Base-by-base conservation (phyloP, 176 grass and related monocot genomes). In the Neostapfia colusana region DNA sequence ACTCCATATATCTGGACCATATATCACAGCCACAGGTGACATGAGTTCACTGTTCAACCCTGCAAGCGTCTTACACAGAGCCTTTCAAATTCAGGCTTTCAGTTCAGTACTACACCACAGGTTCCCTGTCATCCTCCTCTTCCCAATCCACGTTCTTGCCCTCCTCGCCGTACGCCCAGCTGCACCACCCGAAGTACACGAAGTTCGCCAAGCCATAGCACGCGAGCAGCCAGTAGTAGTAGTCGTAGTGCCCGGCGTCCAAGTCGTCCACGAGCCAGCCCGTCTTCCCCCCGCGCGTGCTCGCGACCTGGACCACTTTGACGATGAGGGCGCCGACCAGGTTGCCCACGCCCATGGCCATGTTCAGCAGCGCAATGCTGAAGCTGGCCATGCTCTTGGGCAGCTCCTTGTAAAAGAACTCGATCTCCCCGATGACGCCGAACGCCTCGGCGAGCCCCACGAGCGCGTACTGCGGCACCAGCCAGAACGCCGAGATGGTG, bases 361-460 rank as follows among this genome's bases (percentile, higher is more conserved):
- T 65, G 55, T 86, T 58, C 45, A 89, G 58, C 76, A 89, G 81
- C 54, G 90, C 68, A 63, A 93, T 69, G 67, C 81, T 81, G 48
- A 89, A 83, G 90, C 87, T 93, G 40, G 73, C 81, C 83, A 92
- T 86, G 76, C 83, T 89, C 54, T 78, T 84, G 61, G 86, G 86
- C 58, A 89, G 48, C 68, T 92, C 83, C 21, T 77, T 81, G 83
- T 92, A 89, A 80, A 83, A 92, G 83, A 93, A 93, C 66, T 93
- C 83, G 24, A 93, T 73, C 68, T 89, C 81, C 45, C 87, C 81
- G 55, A 93, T 93, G 3, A 87, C 39, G 34, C 42, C 84, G 27
- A 93, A 78, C 18, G 90, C 90, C 84, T 89, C 87, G 13, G 84
- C 84, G 7, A 93, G 82, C 77, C 90, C 90, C 16, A 67, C 55